Evolutionary conservation across 208 protist species (phyloP).

Genomic region (Trypanosoma congolense): DNA sequence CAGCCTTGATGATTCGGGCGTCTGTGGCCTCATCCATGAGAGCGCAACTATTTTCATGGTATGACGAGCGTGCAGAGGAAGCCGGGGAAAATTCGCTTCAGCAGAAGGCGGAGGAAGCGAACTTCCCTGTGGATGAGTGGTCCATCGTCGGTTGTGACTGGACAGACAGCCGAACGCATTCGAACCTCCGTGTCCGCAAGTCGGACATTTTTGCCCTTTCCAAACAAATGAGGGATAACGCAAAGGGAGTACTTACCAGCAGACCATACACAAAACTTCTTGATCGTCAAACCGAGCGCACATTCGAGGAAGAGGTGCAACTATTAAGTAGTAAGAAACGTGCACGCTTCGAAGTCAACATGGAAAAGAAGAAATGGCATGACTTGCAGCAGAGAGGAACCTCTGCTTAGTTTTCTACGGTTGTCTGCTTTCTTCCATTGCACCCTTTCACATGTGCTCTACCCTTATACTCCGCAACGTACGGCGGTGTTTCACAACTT

Average conservation of each 20-base stretch:
- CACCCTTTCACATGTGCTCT: no score
- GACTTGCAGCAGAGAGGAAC: background rate
- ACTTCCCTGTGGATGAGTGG: slow-evolving; percentile 33
- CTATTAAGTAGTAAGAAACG: slow-evolving; percentile 63
- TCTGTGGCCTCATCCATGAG: slow-evolving; percentile 56
- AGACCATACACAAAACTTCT: slow-evolving; percentile 60
- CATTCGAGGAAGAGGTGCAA: slow-evolving; percentile 67
- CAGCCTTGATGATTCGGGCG: slow-evolving; percentile 58
- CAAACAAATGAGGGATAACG: slow-evolving; percentile 13
- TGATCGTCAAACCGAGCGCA: slow-evolving; percentile 68
- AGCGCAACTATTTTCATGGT: slow-evolving; percentile 61
- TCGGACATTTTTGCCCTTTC: slow-evolving; percentile 35
- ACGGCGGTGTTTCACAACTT: no score
- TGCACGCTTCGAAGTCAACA: slow-evolving; percentile 68
- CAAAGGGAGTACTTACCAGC: slow-evolving; percentile 4
- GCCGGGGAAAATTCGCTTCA: slow-evolving; percentile 2
- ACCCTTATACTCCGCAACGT: no score
- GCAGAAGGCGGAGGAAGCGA: slow-evolving; percentile 1
- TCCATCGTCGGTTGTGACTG: slow-evolving; percentile 75
- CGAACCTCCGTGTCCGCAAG: slow-evolving; percentile 38
- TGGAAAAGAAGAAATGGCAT: slow-evolving; percentile 47
- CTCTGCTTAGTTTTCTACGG: background rate
- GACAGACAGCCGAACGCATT: slow-evolving; percentile 50
- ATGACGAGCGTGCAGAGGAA: slow-evolving; percentile 26
- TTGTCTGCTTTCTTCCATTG: no score